Conservation (phyloP, 768 basidiomycete genomes). For the Cytidiella melzeri region DNA sequence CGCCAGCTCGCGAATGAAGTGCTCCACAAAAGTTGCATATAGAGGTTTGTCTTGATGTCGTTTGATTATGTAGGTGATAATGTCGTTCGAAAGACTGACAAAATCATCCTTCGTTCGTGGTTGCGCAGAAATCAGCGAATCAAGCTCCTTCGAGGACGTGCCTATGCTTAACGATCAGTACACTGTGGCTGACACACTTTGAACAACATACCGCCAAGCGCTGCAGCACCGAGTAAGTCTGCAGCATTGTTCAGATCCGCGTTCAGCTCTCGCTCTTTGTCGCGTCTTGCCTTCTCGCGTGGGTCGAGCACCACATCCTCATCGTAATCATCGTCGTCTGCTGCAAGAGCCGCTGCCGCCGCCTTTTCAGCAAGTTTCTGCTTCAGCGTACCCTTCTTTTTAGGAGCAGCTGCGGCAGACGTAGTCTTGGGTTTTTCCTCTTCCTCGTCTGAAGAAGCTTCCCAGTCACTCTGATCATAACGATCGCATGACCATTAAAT, state of each 20-base stretch:
- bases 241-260: slow-evolving; percentile 84
- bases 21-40: slow-evolving; percentile 78
- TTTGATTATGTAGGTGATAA: slow-evolving; percentile 72
- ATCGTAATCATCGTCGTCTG: slow-evolving; percentile 58
- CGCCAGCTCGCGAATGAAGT: slow-evolving; percentile 72
- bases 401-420: slow-evolving; percentile 51
- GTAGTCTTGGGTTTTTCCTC: slow-evolving; percentile 39
- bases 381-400: slow-evolving; percentile 92
- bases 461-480: slow-evolving; percentile 83
- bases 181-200: no score
- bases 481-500: not conserved
- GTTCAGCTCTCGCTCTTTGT: slow-evolving; percentile 78
- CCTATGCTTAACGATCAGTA: slow-evolving; percentile 42
- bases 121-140: slow-evolving; percentile 66
- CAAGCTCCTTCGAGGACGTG: slow-evolving; percentile 62
- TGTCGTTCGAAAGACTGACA: slow-evolving; percentile 58
- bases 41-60: slow-evolving; percentile 79
- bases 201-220: slow-evolving; percentile 52
- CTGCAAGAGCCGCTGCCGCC: slow-evolving; percentile 55
- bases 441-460: slow-evolving; percentile 72
- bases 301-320: slow-evolving; percentile 66
- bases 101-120: slow-evolving; percentile 92
- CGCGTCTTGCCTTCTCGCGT: slow-evolving; percentile 65
- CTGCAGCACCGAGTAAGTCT: slow-evolving; percentile 69
- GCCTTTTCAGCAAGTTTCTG: slow-evolving; percentile 92